Conservation (phyloP, 352 stramenopile genomes). For the Phytophthora citrophthora region DNA sequence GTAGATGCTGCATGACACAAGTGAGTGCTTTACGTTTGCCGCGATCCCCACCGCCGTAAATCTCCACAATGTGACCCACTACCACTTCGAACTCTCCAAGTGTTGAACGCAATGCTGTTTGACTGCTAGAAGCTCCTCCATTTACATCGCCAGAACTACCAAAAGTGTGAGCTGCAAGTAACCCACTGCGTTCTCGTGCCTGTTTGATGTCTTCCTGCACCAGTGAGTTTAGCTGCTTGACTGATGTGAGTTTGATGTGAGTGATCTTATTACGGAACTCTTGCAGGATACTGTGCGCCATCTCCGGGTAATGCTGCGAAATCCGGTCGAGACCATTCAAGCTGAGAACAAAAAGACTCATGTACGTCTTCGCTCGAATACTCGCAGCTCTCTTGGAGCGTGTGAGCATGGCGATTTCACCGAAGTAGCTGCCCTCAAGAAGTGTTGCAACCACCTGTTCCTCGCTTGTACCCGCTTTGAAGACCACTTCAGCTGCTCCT, state of each 20-base stretch:
- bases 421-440: conserved; percentile 80
- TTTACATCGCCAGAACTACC: not conserved
- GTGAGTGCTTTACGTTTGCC: conserved; percentile 74
- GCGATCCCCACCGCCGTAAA: conserved; percentile 74
- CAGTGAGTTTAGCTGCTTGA: conserved; percentile 37
- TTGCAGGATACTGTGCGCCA: conserved; percentile 74
- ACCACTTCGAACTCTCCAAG: conserved; percentile 66
- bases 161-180: conserved; percentile 29
- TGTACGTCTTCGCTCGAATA: conserved; percentile 82
- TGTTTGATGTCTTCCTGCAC: conserved; percentile 45
- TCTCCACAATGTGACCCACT: conserved; percentile 57
- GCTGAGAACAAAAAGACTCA: conserved; percentile 80
- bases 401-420: conserved; percentile 84
- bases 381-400: conserved; percentile 80
- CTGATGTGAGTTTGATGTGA: conserved; percentile 72
- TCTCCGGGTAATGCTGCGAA: conserved; percentile 79
- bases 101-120: conserved; percentile 52
- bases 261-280: conserved; percentile 87
- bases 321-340: conserved; percentile 76
- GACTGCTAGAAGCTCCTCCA: conserved; percentile 2
- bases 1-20: conserved; percentile 79
- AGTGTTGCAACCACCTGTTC: conserved; percentile 71
- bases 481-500: conserved; percentile 72
- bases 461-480: conserved; percentile 56
- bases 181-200: conserved; percentile 35